Evolutionary conservation across 345 rosid species (phyloP).

Genomic region (Eucalyptus victrix): DNA sequence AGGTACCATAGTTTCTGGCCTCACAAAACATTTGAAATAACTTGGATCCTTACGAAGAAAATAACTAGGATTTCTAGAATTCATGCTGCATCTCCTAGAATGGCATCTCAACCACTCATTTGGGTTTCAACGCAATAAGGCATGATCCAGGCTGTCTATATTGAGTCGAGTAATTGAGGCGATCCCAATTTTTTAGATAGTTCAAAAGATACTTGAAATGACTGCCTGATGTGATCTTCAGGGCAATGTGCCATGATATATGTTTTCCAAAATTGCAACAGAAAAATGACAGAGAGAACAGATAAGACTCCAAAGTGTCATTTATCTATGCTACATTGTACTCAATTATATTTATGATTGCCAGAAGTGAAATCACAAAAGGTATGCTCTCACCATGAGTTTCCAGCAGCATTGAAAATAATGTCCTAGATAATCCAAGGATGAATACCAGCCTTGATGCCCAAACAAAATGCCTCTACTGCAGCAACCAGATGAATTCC

Average conservation of each 20-base stretch:
- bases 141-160: background rate
- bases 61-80: background rate
- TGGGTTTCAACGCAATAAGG: background rate
- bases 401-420: conserved; percentile 95
- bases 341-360: background rate
- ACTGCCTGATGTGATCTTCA: background rate
- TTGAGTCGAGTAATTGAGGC: background rate
- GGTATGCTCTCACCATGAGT: conserved; percentile 61
- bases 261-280: background rate
- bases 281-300: background rate
- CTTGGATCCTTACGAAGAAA: background rate
- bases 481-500: conserved; percentile 84
- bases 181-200: background rate
- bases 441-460: conserved; percentile 58
- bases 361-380: background rate
- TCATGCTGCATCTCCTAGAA: background rate
- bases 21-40: background rate
- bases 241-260: background rate
- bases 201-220: background rate
- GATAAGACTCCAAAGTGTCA: background rate
- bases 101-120: background rate
- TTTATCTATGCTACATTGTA: background rate
- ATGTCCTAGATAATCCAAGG: conserved; percentile 92
- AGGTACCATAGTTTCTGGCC: background rate
- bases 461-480: conserved; percentile 75